Conservation (phyloP, 495 filamentous ascomycete species). For the Letharia columbiana region DNA sequence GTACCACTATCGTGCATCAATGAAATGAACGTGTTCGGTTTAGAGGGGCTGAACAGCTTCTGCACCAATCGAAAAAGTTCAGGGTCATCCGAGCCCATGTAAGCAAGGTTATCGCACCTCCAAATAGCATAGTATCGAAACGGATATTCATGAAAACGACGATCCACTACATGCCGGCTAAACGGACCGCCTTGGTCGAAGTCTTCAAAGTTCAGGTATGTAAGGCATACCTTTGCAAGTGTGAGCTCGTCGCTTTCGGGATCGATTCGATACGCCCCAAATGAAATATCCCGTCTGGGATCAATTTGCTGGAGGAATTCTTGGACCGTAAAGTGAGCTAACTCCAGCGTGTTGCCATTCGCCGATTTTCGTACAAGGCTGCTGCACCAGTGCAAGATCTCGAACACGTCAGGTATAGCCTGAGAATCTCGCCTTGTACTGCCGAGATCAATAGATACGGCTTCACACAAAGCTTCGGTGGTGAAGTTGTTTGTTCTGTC, state of each 20-base stretch:
- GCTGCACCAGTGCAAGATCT: constrained; percentile 25
- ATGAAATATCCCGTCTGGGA: background rate
- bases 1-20: background rate
- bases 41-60: background rate
- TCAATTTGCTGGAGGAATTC: constrained; percentile 27
- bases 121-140: background rate
- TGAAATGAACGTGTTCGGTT: background rate
- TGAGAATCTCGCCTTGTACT: constrained; percentile 9
- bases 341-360: constrained; percentile 20
- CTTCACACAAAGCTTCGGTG: constrained; percentile 21
- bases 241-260: background rate
- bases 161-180: background rate
- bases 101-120: too few relatives aligned
- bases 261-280: constrained; percentile 12
- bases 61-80: background rate
- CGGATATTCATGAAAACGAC: background rate
- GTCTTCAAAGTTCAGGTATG: constrained; percentile 18
- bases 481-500: too few relatives aligned
- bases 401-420: constrained; percentile 20
- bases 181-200: background rate
- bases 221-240: constrained; percentile 15
- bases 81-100: background rate
- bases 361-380: constrained; percentile 28
- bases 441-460: constrained; percentile 19
- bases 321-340: constrained; percentile 32